Base-by-base conservation (phyloP, 441 rosid species). In the Brassica hybrid region DNA sequence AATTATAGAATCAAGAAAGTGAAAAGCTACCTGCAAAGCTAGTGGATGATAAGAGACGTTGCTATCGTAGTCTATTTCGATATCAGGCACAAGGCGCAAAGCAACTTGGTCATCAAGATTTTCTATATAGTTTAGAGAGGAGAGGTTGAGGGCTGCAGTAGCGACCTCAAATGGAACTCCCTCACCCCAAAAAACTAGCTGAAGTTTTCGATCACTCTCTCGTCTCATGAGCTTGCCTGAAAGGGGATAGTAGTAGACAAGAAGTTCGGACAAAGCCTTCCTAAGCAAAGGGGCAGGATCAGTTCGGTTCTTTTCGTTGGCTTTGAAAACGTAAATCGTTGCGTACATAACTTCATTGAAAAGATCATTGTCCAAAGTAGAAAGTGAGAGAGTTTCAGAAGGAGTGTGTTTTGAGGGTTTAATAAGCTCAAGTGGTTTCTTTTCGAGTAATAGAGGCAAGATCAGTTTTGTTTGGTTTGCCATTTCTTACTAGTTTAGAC, bases 401-500 rank as follows among this genome's bases (percentile, higher is more conserved):
- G 85, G 89, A 6, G 72, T 85, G 8, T 81, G 83, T 67, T 82
- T 80, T 48, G 83, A 83, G 52, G 91, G 87, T 72, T 83, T 82
- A 6, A 84, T 27, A 13, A 83, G 59, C 67, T 78, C 81, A 5
- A 36, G 2, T 4, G 69, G n/a, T 32, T 72, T 12, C 57, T 57
- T 71, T 23, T 72, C 14, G 2, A 72, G 50, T 18, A 10, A 1
- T 8, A 71, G 59, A 54, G 66, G 25, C 6, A 30, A 30, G 21
- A 6, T 36, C 0, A 19, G 14, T 17, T 0, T 41, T 11, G 36
- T 70, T 65, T 64, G 23, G 66, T 64, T 25, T 56, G 59, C 45
- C 80, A 76, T 69, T 18, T 25, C 45, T 58, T 36, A 27, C 5
- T 23, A 58, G 8, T 13, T n/a, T 50, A 9, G 5, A 10, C 3